Percentiles rank a stretch among this genome's conserved stretches.
Evolutionary conservation across 805 yeast genomes (phyloP).

Genomic region (Myxozyma neglecta): DNA sequence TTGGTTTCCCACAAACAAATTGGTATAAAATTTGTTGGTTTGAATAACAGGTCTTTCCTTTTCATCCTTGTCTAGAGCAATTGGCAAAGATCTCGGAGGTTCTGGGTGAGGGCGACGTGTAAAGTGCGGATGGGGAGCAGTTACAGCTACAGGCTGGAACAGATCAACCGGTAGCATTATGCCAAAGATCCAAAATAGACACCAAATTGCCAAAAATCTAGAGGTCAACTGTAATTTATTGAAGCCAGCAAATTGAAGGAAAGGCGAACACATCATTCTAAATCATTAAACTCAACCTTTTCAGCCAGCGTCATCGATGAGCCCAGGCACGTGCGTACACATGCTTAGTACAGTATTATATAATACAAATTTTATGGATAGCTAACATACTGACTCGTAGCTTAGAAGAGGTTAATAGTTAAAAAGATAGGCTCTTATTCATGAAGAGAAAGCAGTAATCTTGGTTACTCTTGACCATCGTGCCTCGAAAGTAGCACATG

Average conservation of each 20-base stretch:
- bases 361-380: too few species aligned
- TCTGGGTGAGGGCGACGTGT: slow-evolving; percentile 21
- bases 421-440: too few species aligned
- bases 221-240: background rate
- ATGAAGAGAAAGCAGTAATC: too few species aligned
- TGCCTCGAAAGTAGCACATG: too few species aligned
- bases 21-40: slow-evolving; percentile 77
- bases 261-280: too few species aligned
- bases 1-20: slow-evolving; percentile 59
- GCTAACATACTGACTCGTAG: too few species aligned
- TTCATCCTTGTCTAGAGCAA: slow-evolving; percentile 8
- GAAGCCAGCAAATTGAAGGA: background rate
- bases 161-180: slow-evolving; percentile 19
- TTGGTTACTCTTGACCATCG: too few species aligned
- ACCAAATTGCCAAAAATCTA: background rate
- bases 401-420: too few species aligned
- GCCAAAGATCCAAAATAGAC: background rate
- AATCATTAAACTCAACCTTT: too few species aligned
- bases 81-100: slow-evolving; percentile 16
- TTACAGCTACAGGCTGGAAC: slow-evolving; percentile 25
- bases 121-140: slow-evolving; percentile 28
- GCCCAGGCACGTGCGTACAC: too few species aligned
- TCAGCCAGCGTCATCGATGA: too few species aligned
- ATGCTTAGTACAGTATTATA: too few species aligned
- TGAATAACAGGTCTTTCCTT: slow-evolving; percentile 45